A percentile compares a stretch with the other conserved stretches of the same genome.
Evolutionary conservation across 352 stramenopile species (phyloP).

Genomic region (Pythium brassicae): DNA sequence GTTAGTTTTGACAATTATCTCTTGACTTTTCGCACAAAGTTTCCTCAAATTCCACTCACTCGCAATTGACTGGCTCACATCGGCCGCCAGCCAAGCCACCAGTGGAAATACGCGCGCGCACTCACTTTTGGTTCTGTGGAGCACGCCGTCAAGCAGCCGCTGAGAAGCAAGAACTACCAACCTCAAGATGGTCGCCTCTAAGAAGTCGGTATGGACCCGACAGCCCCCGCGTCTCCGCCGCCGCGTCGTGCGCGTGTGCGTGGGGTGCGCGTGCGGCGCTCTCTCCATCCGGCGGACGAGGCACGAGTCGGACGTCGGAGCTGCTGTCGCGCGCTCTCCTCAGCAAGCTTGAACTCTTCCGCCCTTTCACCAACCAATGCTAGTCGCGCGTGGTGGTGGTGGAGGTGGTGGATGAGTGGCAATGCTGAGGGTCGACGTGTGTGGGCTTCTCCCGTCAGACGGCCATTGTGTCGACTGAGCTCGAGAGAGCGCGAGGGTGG

Average conservation of each 20-base stretch:
- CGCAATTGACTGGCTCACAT: neutral
- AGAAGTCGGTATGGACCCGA: conserved; percentile 84
- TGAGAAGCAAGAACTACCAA: conserved; percentile 73
- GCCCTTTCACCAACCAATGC: too few relatives aligned
- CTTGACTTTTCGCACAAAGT: neutral
- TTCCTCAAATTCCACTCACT: neutral
- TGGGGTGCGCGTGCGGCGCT: conserved; percentile 9
- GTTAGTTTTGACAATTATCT: neutral
- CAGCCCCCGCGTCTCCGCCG: too few relatives aligned
- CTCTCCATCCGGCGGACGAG: conserved; percentile 62
- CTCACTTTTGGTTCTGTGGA: conserved; percentile 58
- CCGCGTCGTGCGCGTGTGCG: conserved; percentile 12
- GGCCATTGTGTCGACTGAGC: neutral
- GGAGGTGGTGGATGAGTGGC: too few relatives aligned
- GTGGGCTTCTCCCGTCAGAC: neutral
- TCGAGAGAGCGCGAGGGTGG: conserved; percentile 1
- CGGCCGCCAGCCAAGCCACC: neutral
- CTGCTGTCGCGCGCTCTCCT: conserved; percentile 1
- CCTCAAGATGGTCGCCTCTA: conserved; percentile 81
- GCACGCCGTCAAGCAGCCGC: conserved; percentile 27
- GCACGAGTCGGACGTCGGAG: conserved; percentile 8
- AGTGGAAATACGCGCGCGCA: neutral
- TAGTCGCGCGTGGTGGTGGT: too few relatives aligned
- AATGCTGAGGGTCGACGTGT: conserved; percentile 2
- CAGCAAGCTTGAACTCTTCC: neutral